These are phyloP conservation scores for Amauroascus niger DNA, from an alignment of 2,329 filamentous ascomycete species.

Conservation along the genomic window DNA sequence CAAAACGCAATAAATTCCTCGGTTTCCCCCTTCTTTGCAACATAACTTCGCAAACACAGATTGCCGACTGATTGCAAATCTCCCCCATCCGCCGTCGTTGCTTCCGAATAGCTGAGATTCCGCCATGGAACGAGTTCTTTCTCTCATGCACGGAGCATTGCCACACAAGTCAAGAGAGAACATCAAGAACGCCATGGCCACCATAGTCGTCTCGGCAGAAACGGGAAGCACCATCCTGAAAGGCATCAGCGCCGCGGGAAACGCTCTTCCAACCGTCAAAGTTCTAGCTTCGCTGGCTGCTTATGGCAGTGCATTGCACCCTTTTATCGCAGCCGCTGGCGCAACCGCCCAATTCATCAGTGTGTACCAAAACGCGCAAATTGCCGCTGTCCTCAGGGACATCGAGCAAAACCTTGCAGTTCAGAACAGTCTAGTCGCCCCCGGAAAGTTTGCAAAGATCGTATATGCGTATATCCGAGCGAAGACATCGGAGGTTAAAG, in stretches of 20 bases:
- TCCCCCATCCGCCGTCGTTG: too few species aligned
- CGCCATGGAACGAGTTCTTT: background rate
- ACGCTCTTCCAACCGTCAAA: background rate
- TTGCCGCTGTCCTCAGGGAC: background rate
- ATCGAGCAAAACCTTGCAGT: background rate
- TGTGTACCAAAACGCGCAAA: background rate
- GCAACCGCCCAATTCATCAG: background rate
- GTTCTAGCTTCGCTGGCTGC: background rate
- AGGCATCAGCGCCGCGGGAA: background rate
- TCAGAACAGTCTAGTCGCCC: background rate
- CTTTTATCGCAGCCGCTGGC: background rate
- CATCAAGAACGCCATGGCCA: background rate
- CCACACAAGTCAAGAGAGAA: background rate
- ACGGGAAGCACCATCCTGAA: background rate
- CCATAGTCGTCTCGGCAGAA: background rate
- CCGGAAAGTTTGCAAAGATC: background rate
- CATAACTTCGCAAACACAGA: too few species aligned
- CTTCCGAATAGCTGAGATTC: too few species aligned
- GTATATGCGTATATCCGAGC: background rate
- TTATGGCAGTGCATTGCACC: background rate
- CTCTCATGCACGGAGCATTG: background rate
- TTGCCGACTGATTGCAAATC: too few species aligned
- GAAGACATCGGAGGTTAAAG: background rate
- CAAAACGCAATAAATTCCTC: too few species aligned
- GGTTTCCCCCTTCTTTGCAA: too few species aligned